phyloP scores from a whole-genome alignment of 306 rosid genomes.

The Sicyos edulis region DNA sequence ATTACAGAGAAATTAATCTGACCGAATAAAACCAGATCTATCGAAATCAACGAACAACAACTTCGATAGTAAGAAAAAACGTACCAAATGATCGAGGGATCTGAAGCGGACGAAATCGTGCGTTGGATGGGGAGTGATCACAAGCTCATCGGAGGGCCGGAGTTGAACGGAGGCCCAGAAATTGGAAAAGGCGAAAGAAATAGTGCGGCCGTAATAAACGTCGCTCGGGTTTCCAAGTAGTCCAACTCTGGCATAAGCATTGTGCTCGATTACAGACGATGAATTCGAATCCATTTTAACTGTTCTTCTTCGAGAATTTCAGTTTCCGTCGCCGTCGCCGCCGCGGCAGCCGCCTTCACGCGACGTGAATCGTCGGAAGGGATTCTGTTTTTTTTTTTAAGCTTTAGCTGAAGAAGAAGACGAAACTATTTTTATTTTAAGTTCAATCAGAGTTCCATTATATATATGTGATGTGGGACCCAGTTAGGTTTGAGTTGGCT shows the following conservation, averaged over 20 bases:
- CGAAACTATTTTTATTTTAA: too few relatives aligned
- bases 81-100: slow-evolving; percentile 56
- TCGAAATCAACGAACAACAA: not conserved
- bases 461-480: too few relatives aligned
- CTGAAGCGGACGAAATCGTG: slow-evolving; percentile 61
- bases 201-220: slow-evolving; percentile 59
- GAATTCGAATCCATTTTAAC: not conserved
- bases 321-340: too few relatives aligned
- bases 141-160: slow-evolving; percentile 49
- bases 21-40: slow-evolving; percentile 15
- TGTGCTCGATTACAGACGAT: slow-evolving; percentile 36
- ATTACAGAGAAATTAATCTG: not conserved
- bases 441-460: too few relatives aligned
- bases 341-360: too few relatives aligned
- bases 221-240: slow-evolving; percentile 88
- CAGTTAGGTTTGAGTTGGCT: too few relatives aligned
- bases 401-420: too few relatives aligned
- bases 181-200: slow-evolving; percentile 55
- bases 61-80: not conserved
- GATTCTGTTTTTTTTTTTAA: too few relatives aligned
- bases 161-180: slow-evolving; percentile 65
- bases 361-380: too few relatives aligned
- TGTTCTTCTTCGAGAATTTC: too few relatives aligned
- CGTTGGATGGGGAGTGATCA: slow-evolving; percentile 66
- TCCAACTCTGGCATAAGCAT: slow-evolving; percentile 69